A percentile compares a stretch with the other conserved stretches of the same genome.
These are phyloP conservation scores for Diaporthe ampelina DNA, from an alignment of 2,329 filamentous ascomycete genomes.

Conservation along the genomic window DNA sequence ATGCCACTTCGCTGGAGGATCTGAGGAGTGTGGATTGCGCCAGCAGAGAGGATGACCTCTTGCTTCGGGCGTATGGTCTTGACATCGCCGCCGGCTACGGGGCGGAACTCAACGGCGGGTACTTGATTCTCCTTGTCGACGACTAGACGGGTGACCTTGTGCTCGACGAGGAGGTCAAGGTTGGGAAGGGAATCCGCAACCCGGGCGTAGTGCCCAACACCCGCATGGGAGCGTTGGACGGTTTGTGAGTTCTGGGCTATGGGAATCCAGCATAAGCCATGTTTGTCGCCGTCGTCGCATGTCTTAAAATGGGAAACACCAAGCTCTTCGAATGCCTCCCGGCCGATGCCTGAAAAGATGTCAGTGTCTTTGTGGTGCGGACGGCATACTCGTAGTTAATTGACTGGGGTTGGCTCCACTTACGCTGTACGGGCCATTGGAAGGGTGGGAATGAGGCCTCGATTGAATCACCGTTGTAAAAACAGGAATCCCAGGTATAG, in stretches of 20 bases:
- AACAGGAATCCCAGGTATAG: constrained; percentile 8
- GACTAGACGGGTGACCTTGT: constrained; percentile 9
- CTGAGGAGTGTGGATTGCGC: constrained; percentile 50
- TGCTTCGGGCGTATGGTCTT: constrained; percentile 25
- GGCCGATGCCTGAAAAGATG: background rate
- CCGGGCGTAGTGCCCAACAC: constrained; percentile 10
- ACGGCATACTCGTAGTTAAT: no score
- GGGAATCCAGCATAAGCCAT: constrained; percentile 7
- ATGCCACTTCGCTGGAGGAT: constrained; percentile 53
- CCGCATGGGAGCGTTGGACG: constrained; percentile 18
- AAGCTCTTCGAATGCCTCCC: constrained; percentile 6
- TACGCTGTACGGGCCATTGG: constrained; percentile 10
- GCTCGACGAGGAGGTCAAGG: constrained; percentile 16
- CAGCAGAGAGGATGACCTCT: constrained; percentile 51
- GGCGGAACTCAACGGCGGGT: constrained; percentile 4
- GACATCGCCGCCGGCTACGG: background rate
- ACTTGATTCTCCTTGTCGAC: background rate
- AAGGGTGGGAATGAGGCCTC: constrained; percentile 21
- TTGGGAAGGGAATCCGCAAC: constrained; percentile 1
- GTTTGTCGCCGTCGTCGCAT: constrained; percentile 7
- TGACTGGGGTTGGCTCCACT: no score
- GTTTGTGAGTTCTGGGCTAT: constrained; percentile 11
- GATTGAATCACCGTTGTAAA: constrained; percentile 13
- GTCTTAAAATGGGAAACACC: background rate
- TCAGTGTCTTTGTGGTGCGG: background rate